Conservation (phyloP, 495 filamentous ascomycete species). For the Gamarada debralockiae region DNA sequence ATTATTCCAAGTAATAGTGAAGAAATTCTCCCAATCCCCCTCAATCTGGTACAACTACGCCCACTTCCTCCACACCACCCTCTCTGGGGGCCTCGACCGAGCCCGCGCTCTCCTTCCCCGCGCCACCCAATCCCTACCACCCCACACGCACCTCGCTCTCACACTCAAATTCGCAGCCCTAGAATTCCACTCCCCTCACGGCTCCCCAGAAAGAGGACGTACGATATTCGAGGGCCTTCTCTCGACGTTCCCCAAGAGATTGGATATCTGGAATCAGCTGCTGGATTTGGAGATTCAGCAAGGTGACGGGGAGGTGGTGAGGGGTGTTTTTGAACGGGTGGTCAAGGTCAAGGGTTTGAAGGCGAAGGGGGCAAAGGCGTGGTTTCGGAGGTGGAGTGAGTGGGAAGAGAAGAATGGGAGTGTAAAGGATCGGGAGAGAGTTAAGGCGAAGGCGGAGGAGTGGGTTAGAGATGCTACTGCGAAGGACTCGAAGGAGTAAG, state of each 20-base stretch:
- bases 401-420: constrained; percentile 76
- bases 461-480: constrained; percentile 33
- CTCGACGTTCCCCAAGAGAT: constrained; percentile 77
- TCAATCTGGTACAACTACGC: constrained; percentile 93
- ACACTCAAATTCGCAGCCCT: constrained; percentile 85
- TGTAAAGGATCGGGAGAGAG: constrained; percentile 64
- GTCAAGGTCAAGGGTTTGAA: constrained; percentile 64
- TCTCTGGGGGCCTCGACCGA: constrained; percentile 57
- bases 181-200: constrained; percentile 80
- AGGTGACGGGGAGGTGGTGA: constrained; percentile 57
- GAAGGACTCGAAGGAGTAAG: not conserved
- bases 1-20: constrained; percentile 79
- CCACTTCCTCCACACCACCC: constrained; percentile 76
- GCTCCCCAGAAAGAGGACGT: constrained; percentile 85
- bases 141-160: constrained; percentile 66
- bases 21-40: constrained; percentile 76
- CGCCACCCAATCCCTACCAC: constrained; percentile 77
- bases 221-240: constrained; percentile 91
- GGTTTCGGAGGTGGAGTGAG: constrained; percentile 80
- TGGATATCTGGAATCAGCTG: constrained; percentile 90
- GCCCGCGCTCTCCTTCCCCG: constrained; percentile 80
- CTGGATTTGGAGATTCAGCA: constrained; percentile 75
- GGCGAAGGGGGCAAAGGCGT: constrained; percentile 67
- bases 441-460: constrained; percentile 69
- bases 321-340: constrained; percentile 79